Conservation (phyloP, 805 yeast species). For the Candida lessepsii region DNA sequence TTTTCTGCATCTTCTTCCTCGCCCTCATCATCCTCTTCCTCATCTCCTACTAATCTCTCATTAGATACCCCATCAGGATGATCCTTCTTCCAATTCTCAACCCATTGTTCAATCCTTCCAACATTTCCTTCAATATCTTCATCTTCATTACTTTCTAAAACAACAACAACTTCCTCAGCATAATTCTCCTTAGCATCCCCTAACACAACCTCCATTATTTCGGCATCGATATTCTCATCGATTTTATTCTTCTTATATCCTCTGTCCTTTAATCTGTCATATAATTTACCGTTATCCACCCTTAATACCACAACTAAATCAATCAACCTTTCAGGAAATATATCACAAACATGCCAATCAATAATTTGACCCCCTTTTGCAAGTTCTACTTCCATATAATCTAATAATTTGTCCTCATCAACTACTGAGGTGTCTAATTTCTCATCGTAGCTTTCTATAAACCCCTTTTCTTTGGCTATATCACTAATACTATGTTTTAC, state of each 20-base stretch:
- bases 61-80: constrained; percentile 34
- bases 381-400: constrained; percentile 72
- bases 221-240: constrained; percentile 91
- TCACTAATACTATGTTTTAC: constrained; percentile 69
- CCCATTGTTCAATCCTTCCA: constrained; percentile 73
- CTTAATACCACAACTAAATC: constrained; percentile 89
- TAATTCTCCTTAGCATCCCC: constrained; percentile 87
- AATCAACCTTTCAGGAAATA: constrained; percentile 88
- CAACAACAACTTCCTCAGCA: constrained; percentile 77
- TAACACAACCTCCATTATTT: constrained; percentile 88
- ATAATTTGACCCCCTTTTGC: constrained; percentile 84
- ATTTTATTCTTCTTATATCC: constrained; percentile 80
- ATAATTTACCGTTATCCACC: constrained; percentile 68
- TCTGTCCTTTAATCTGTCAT: constrained; percentile 73
- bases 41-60: constrained; percentile 19
- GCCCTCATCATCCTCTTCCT: constrained; percentile 8
- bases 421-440: constrained; percentile 83
- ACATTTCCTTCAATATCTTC: constrained; percentile 85
- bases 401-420: constrained; percentile 87
- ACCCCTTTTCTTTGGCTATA: constrained; percentile 72
- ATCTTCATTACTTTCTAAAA: constrained; percentile 65
- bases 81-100: constrained; percentile 67
- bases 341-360: constrained; percentile 98
- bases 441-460: constrained; percentile 83
- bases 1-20: constrained; percentile 10